phyloP scores from a whole-genome alignment of 2,329 filamentous ascomycete species.

The Claviceps spartinae region DNA sequence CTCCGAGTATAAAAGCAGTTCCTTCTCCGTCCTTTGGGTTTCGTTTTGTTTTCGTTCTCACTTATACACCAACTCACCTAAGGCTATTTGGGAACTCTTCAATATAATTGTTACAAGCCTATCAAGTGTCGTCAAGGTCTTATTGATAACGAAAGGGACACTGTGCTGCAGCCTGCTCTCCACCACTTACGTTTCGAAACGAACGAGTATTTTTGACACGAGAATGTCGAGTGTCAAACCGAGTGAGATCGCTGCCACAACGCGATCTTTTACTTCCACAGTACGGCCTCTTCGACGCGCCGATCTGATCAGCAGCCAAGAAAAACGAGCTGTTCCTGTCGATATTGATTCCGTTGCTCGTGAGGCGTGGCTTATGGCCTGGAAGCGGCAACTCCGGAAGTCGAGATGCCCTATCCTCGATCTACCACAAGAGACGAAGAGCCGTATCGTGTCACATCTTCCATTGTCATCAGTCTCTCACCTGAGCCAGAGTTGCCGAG shows the following conservation, averaged over 20 bases:
- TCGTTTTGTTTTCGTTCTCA: neutral
- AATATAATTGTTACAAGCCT: neutral
- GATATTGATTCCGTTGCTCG: conserved; percentile 25
- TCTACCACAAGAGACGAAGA: neutral
- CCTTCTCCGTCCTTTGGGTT: neutral
- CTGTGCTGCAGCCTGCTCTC: neutral
- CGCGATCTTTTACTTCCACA: too few species aligned
- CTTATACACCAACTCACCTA: neutral
- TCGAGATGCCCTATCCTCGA: neutral
- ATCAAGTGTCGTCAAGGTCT: neutral
- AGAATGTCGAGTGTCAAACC: neutral
- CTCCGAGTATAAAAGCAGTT: neutral
- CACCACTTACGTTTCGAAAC: neutral
- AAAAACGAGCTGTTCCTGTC: neutral
- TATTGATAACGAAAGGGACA: neutral
- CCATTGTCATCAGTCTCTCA: neutral
- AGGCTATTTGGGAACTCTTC: neutral
- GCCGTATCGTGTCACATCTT: neutral
- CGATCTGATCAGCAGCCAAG: neutral
- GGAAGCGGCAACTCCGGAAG: neutral
- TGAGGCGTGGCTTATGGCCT: neutral
- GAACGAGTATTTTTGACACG: neutral
- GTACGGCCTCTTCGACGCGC: neutral
- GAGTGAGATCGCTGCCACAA: neutral
- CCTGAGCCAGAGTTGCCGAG: neutral